A percentile compares a stretch with the other conserved stretches of the same genome.
Evolutionary conservation across 345 rosid genomes (phyloP).

Genomic region (Dipteronia dyeriana): DNA sequence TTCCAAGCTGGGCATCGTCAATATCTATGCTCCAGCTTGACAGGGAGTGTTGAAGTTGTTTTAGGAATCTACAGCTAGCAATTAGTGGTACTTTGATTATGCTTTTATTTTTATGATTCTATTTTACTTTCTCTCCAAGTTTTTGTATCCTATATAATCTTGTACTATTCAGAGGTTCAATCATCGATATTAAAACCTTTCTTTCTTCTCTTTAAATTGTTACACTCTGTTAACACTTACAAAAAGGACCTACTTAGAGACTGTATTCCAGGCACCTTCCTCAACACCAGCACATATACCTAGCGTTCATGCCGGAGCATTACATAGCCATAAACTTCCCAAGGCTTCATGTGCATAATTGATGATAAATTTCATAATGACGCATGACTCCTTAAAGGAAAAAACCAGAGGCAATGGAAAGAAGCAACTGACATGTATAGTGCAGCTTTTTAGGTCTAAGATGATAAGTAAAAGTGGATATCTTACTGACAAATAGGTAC

Average conservation of each 20-base stretch:
- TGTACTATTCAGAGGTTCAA: no score
- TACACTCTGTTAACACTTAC: no score
- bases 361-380: slow-evolving; percentile 6
- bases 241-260: background rate
- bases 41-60: no score
- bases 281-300: background rate
- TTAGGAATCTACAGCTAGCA: no score
- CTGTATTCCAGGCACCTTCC: background rate
- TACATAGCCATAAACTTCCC: background rate
- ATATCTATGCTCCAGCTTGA: no score
- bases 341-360: background rate
- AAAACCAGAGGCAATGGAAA: background rate
- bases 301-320: background rate
- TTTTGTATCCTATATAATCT: no score
- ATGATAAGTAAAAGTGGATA: slow-evolving; percentile 10
- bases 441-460: slow-evolving; percentile 13
- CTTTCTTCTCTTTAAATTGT: no score
- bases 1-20: no score
- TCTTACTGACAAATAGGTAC: slow-evolving; percentile 37
- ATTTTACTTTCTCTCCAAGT: no score
- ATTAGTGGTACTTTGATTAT: no score
- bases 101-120: no score
- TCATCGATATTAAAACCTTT: no score
- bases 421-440: slow-evolving; percentile 9
- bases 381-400: background rate